Conservation (phyloP, 1,284 basidiomycete species). For the Rhodotorula sp. region DNA sequence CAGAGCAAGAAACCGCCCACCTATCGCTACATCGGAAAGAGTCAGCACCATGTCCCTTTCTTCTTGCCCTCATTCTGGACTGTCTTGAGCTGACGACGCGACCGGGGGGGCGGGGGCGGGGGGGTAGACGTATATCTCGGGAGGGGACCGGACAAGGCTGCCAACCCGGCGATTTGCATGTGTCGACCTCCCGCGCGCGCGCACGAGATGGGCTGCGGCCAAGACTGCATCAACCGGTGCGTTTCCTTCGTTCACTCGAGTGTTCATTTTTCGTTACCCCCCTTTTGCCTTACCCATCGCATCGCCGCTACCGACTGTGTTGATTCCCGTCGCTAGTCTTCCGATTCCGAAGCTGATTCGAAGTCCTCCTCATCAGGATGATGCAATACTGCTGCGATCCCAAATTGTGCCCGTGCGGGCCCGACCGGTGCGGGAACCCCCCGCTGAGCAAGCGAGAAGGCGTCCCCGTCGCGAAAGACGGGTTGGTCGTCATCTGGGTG, state of each 20-base stretch:
- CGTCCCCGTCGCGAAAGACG: constrained; percentile 46
- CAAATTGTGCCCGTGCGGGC: constrained; percentile 51
- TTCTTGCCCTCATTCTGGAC: too few relatives aligned
- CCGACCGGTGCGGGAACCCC: constrained; percentile 43
- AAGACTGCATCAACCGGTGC: constrained; percentile 52
- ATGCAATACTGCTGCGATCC: constrained; percentile 54
- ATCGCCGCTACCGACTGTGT: too few relatives aligned
- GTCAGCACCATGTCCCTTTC: constrained; percentile 46
- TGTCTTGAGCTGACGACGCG: too few relatives aligned
- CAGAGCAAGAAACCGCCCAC: constrained; percentile 45
- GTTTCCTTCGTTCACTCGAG: constrained; percentile 1
- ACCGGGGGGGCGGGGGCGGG: too few relatives aligned
- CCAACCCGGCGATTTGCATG: constrained; percentile 47
- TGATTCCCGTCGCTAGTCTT: too few relatives aligned
- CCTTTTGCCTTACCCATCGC: too few relatives aligned
- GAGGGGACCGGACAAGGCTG: constrained; percentile 21
- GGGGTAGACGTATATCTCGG: constrained; percentile 31
- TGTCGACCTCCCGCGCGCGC: constrained; percentile 44
- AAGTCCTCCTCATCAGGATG: constrained; percentile 40
- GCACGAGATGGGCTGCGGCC: constrained; percentile 49
- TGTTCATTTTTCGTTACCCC: too few relatives aligned
- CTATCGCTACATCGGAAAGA: constrained; percentile 48
- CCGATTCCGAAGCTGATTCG: too few relatives aligned
- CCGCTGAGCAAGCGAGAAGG: constrained; percentile 47
- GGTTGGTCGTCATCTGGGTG: constrained; percentile 38